Evolutionary conservation across 108 stramenopile species (phyloP).

Genomic region (Craspedostauros australis): DNA sequence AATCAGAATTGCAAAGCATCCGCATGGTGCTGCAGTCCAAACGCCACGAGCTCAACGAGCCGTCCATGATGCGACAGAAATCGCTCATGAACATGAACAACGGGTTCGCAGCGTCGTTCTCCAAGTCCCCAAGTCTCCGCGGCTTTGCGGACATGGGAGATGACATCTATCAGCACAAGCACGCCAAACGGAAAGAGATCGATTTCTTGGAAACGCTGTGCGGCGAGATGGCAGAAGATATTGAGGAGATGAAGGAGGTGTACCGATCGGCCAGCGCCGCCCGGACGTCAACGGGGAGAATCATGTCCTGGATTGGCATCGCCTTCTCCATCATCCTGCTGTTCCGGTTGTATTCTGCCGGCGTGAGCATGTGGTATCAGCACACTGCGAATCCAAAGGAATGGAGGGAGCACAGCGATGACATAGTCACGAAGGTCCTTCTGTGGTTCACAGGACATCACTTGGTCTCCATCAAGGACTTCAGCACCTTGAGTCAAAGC

Average conservation of each 20-base stretch:
- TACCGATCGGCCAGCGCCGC: conserved; percentile 45
- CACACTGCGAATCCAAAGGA: conserved; percentile 4
- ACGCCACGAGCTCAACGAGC: neutral
- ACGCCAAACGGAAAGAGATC: conserved; percentile 45
- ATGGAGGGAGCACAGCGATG: conserved; percentile 9
- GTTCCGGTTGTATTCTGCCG: conserved; percentile 44
- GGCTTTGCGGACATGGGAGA: conserved; percentile 19
- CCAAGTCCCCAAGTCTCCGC: conserved; percentile 3
- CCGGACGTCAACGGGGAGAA: conserved; percentile 46
- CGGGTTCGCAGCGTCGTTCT: neutral
- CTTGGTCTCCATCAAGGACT: conserved; percentile 44
- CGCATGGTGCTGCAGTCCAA: conserved; percentile 14
- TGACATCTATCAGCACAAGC: conserved; percentile 34
- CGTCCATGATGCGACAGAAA: no score
- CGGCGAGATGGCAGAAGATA: conserved; percentile 57
- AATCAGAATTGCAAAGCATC: conserved; percentile 37
- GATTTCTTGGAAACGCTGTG: conserved; percentile 52
- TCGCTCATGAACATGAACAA: no score
- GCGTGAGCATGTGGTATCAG: conserved; percentile 16
- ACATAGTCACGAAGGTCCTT: conserved; percentile 51
- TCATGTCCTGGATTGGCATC: conserved; percentile 40
- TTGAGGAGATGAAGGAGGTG: conserved; percentile 58
- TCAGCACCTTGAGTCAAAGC: conserved; percentile 46
- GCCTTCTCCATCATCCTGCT: conserved; percentile 60
- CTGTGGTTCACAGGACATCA: conserved; percentile 64